These are phyloP conservation scores for Solanum pimpinellifolium DNA, from an alignment of 257 asterid species.

Conservation along the genomic window DNA sequence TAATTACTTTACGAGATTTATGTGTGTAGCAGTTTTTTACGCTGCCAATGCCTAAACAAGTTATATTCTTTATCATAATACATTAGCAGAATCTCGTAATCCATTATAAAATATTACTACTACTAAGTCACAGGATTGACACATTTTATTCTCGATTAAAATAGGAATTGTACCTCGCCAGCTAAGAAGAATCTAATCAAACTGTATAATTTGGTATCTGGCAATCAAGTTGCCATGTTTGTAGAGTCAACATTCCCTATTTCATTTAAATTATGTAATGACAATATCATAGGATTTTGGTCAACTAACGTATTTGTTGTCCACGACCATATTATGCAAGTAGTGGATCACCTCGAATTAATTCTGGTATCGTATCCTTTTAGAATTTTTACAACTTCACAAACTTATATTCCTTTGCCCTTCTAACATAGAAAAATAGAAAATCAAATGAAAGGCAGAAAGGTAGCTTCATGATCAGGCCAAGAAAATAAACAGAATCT, in stretches of 20 bases:
- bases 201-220: background rate
- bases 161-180: background rate
- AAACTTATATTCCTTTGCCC: constrained; percentile 18
- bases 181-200: background rate
- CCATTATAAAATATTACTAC: background rate
- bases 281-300: background rate
- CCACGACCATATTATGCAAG: background rate
- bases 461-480: constrained; percentile 18
- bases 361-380: constrained; percentile 6
- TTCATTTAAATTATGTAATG: background rate
- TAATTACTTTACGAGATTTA: background rate
- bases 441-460: background rate
- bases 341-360: constrained; percentile 9
- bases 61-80: background rate
- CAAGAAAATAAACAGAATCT: background rate
- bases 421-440: background rate
- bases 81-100: background rate
- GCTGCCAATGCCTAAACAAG: background rate
- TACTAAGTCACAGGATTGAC: background rate
- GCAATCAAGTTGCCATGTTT: background rate
- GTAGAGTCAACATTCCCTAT: background rate
- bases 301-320: background rate
- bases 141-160: background rate
- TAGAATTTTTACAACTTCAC: background rate
- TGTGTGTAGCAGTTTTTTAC: background rate